Base-by-base conservation (phyloP, 148 eudicot species). In the Pharnaceum exiguum region DNA sequence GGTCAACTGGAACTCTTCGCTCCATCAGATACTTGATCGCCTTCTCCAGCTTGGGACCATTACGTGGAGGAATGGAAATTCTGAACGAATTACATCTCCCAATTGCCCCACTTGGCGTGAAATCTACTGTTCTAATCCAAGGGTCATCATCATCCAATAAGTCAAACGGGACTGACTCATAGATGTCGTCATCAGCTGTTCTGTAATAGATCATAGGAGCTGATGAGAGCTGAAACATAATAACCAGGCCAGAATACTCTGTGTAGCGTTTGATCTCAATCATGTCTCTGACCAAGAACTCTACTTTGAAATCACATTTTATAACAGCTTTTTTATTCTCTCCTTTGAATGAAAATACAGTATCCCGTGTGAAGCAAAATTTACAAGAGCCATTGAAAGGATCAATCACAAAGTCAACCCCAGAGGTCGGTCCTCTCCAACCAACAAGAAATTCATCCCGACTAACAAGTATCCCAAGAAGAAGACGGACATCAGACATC, bases 101-200 rank as follows among this genome's bases (percentile, higher is more conserved):
- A 32, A 90, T 72, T 19, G 87, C 83, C 31, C 89, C 90, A 66
- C 82, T 67, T 0, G 68, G 67, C 0, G 88, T 82, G 65, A 87
- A 82, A 77, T 91, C 96, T 0, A 77, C 81, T 18, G 94, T 87
- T 17, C 96, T 73, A 27, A 88, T 85, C 98, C 98, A 91, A 22
- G 94, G 96, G 70, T 91, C 98, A 67, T 91, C 96, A 45, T 91
- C 98, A 56, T 91, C 98, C 55, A 91, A 70, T 59, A 85, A 47
- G 63, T 85, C 86, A 69, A 62, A 85, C 0, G 96, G 80, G 47
- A 78, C 79, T 0, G 94, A 51, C 17, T 51, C 77, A 53, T 55
- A 72, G 32, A 91, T 75, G 55, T 91, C 98, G 46, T 91, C 98
- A 64, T 87, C 94, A 0, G 94, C 98, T 10, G 96, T 87, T 69